Evolutionary conservation across 352 stramenopile species (phyloP).

Genomic region (Pythium sp.): DNA sequence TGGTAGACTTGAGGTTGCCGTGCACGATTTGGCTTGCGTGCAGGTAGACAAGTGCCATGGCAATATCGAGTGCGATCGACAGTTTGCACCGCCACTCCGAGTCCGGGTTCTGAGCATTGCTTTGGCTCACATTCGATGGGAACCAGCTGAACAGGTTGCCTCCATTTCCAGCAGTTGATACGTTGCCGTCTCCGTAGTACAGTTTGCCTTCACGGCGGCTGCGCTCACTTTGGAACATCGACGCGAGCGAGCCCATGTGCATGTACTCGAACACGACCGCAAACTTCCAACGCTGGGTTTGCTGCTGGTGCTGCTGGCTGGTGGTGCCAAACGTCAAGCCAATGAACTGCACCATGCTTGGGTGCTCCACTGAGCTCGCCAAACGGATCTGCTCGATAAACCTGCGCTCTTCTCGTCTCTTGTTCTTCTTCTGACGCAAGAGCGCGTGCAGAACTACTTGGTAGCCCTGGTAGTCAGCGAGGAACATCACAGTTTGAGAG

Average conservation of each 20-base stretch:
- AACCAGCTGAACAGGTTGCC: slow-evolving; percentile 61
- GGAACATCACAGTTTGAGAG: slow-evolving; percentile 29
- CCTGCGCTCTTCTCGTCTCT: slow-evolving; percentile 35
- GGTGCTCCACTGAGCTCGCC: slow-evolving; percentile 54
- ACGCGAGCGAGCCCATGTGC: slow-evolving; percentile 53
- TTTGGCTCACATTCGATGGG: slow-evolving; percentile 26
- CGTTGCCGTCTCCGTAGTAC: slow-evolving; percentile 34
- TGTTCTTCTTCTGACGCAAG: slow-evolving; percentile 42
- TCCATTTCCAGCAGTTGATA: slow-evolving; percentile 10
- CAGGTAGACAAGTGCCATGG: slow-evolving; percentile 77
- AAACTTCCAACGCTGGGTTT: slow-evolving; percentile 50
- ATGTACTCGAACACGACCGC: slow-evolving; percentile 79
- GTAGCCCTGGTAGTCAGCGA: slow-evolving; percentile 69
- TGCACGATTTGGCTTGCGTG: slow-evolving; percentile 63
- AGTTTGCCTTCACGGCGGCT: slow-evolving; percentile 54
- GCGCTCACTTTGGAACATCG: slow-evolving; percentile 57
- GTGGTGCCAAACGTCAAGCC: slow-evolving; percentile 60
- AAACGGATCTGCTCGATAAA: slow-evolving; percentile 73
- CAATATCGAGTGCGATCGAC: slow-evolving; percentile 73
- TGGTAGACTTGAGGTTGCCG: slow-evolving; percentile 52
- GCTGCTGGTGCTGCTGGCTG: slow-evolving; percentile 14
- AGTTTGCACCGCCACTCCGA: slow-evolving; percentile 70
- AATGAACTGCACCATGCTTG: slow-evolving; percentile 78
- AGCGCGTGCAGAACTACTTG: slow-evolving; percentile 69
- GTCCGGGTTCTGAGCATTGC: slow-evolving; percentile 35